A percentile compares a stretch with the other conserved stretches of the same genome.
phyloP scores from a whole-genome alignment of 108 stramenopile genomes.

The Phaeodactylum tricornutum region DNA sequence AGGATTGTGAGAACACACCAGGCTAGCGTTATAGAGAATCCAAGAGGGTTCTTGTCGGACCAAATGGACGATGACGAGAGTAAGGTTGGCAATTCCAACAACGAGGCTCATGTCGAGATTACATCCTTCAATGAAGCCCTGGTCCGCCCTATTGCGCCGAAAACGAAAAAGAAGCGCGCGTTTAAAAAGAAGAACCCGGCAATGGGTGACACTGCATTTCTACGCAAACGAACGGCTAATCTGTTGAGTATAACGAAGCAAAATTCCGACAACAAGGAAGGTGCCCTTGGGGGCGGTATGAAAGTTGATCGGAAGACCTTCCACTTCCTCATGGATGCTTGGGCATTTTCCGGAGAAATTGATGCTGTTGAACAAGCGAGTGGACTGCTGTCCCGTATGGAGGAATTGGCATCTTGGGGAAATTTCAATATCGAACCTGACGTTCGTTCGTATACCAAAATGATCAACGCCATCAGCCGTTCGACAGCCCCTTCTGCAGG shows the following conservation, averaged over 20 bases:
- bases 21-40: background rate
- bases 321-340: conserved; percentile 57
- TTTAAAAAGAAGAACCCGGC: conserved; percentile 32
- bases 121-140: background rate
- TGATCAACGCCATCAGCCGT: conserved; percentile 49
- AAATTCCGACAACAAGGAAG: background rate
- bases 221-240: conserved; percentile 45
- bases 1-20: no score
- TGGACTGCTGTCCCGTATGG: conserved; percentile 40
- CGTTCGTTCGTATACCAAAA: conserved; percentile 60
- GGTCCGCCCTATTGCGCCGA: no score
- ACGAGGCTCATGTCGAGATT: background rate
- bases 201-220: conserved; percentile 38
- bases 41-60: background rate
- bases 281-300: conserved; percentile 11
- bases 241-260: conserved; percentile 10
- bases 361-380: conserved; percentile 41
- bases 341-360: conserved; percentile 40
- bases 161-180: conserved; percentile 3
- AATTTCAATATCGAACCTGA: conserved; percentile 25
- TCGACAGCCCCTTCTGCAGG: conserved; percentile 36
- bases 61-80: background rate
- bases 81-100: background rate
- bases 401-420: conserved; percentile 21
- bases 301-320: conserved; percentile 55